Evolutionary conservation across 1,139 yeast genomes (phyloP).

Genomic region (Nakaseomyces kungkrabaensis): DNA sequence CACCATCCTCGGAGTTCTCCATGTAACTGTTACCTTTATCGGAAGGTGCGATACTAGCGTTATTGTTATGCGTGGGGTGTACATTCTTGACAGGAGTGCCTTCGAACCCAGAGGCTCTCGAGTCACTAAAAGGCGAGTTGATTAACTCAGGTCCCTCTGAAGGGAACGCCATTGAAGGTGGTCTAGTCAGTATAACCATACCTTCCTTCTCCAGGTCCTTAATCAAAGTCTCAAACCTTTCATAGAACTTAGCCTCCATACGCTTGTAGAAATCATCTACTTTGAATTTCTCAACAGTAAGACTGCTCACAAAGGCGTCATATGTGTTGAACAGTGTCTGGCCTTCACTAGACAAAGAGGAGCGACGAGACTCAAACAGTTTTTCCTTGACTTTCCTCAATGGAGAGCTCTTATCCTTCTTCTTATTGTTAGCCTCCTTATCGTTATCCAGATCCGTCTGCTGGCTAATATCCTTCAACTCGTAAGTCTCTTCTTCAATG

Average conservation of each 20-base stretch:
- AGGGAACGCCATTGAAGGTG: background rate
- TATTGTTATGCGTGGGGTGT: background rate
- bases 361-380: conserved; percentile 17
- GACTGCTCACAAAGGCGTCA: conserved; percentile 41
- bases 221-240: conserved; percentile 42
- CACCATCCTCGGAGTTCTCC: conserved; percentile 19
- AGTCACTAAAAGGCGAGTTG: background rate
- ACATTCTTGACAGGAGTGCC: background rate
- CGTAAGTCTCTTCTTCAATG: conserved; percentile 25
- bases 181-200: conserved; percentile 4
- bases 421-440: background rate
- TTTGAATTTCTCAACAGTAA: conserved; percentile 47
- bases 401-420: conserved; percentile 7
- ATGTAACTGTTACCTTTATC: background rate
- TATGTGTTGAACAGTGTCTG: conserved; percentile 23
- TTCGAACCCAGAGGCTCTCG: background rate
- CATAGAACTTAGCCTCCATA: conserved; percentile 42
- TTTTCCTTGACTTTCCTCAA: conserved; percentile 10
- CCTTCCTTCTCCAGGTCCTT: conserved; percentile 34
- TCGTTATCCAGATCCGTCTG: conserved; percentile 3
- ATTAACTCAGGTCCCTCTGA: background rate
- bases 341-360: conserved; percentile 23
- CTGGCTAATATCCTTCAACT: conserved; percentile 15
- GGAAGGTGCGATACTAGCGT: background rate
- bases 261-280: conserved; percentile 50